Percentiles rank a stretch among this genome's conserved stretches.
Conservation (phyloP, 2,329 filamentous ascomycete genomes). For the Fusarium verticillioides region DNA sequence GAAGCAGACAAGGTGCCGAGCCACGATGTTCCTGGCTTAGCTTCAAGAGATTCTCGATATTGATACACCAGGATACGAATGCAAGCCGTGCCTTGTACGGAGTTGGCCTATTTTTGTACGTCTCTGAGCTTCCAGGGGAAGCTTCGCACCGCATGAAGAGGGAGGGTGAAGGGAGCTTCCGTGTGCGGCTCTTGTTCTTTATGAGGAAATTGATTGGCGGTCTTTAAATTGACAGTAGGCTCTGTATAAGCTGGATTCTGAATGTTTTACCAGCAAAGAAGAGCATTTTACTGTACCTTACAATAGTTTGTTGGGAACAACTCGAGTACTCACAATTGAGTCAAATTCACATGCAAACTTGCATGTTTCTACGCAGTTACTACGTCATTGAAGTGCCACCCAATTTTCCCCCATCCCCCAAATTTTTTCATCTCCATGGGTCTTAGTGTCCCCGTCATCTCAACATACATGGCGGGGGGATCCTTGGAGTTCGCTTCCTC, state of each 20-base stretch:
- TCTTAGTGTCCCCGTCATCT: slow-evolving; percentile 18
- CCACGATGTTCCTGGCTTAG: slow-evolving; percentile 34
- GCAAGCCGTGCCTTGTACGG: slow-evolving; percentile 19
- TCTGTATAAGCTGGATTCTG: neutral
- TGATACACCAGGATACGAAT: slow-evolving; percentile 15
- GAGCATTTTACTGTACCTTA: neutral
- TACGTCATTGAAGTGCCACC: slow-evolving; percentile 36
- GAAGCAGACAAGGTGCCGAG: neutral
- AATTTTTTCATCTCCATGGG: slow-evolving; percentile 14
- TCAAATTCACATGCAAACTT: slow-evolving; percentile 13
- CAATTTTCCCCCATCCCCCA: slow-evolving; percentile 21
- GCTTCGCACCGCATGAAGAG: slow-evolving; percentile 10
- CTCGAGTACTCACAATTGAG: neutral
- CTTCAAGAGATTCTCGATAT: slow-evolving; percentile 9
- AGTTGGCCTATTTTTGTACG: slow-evolving; percentile 29
- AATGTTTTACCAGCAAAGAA: neutral
- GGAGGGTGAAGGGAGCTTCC: slow-evolving; percentile 16
- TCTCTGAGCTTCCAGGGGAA: slow-evolving; percentile 22
- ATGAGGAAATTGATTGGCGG: slow-evolving; percentile 22
- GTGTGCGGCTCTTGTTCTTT: slow-evolving; percentile 22
- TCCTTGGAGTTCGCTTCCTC: slow-evolving; percentile 4
- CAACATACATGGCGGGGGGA: slow-evolving; percentile 18
- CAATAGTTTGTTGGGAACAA: neutral
- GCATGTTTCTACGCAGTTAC: neutral
- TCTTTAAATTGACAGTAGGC: neutral